Evolutionary conservation across 2,329 filamentous ascomycete species (phyloP).

Genomic region (Hypoxylon sp.): DNA sequence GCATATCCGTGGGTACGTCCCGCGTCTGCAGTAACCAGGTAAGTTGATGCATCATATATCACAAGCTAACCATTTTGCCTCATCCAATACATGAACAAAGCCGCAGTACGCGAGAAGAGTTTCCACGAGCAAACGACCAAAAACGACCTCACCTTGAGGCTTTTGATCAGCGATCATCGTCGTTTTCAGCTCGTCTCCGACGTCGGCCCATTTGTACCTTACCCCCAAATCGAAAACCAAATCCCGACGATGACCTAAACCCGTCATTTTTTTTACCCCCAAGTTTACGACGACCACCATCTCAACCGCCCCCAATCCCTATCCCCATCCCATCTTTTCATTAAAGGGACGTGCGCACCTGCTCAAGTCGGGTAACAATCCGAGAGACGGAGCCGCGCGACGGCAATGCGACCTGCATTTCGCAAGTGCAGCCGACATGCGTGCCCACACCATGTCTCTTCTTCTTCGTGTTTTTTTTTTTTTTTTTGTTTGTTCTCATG

Average conservation of each 20-base stretch:
- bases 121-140: conserved; percentile 16
- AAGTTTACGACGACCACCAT: too few species aligned
- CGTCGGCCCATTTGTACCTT: conserved; percentile 6
- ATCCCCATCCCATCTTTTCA: too few species aligned
- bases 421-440: conserved; percentile 33
- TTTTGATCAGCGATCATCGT: conserved; percentile 8
- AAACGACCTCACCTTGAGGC: background rate
- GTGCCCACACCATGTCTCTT: conserved; percentile 23
- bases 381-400: conserved; percentile 31
- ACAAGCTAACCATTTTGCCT: background rate
- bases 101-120: conserved; percentile 10
- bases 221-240: background rate
- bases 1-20: conserved; percentile 26
- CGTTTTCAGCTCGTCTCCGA: conserved; percentile 27
- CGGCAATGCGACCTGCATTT: conserved; percentile 19
- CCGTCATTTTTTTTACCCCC: too few species aligned
- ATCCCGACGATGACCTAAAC: conserved; percentile 36
- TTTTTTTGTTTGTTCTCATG: background rate
- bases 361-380: conserved; percentile 31
- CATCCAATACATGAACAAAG: background rate
- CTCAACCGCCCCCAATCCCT: too few species aligned
- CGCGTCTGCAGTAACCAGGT: background rate
- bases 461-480: background rate
- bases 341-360: conserved; percentile 21
- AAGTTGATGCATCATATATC: background rate